Conservation (phyloP, 2,329 filamentous ascomycete genomes). For the Nigrograna mackinnonii region DNA sequence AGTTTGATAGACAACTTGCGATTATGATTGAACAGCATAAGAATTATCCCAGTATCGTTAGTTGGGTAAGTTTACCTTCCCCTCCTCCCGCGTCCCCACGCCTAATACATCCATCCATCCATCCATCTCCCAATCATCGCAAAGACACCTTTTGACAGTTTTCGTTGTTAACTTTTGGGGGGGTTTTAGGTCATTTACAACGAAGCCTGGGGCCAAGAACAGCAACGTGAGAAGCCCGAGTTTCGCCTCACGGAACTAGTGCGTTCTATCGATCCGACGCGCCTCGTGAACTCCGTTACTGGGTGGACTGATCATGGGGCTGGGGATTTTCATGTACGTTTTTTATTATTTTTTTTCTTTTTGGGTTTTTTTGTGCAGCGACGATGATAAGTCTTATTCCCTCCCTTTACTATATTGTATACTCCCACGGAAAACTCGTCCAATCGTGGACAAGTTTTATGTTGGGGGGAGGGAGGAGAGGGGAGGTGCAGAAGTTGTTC, state of each 20-base stretch:
- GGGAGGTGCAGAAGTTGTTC: too few species aligned
- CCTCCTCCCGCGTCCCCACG: too few species aligned
- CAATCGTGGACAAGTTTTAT: too few species aligned
- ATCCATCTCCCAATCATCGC: too few species aligned
- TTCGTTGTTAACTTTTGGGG: background rate
- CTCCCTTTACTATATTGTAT: too few species aligned
- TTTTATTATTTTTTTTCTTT: background rate
- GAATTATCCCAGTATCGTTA: constrained; percentile 66
- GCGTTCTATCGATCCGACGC: constrained; percentile 62
- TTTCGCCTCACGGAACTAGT: constrained; percentile 60
- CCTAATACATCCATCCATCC: too few species aligned
- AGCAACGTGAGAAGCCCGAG: constrained; percentile 56
- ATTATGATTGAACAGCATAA: constrained; percentile 65
- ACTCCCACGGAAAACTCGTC: too few species aligned
- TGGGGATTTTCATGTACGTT: constrained; percentile 57
- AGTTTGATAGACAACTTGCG: constrained; percentile 67
- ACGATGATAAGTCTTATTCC: too few species aligned
- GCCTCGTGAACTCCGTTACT: constrained; percentile 64
- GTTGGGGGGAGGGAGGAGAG: too few species aligned
- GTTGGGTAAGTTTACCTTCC: constrained; percentile 55
- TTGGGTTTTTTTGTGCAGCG: too few species aligned
- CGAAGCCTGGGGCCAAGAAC: constrained; percentile 70
- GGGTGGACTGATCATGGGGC: constrained; percentile 72
- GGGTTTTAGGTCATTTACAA: constrained; percentile 66
- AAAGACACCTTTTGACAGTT: too few species aligned